Conservation (phyloP, 139 green algal species). For the Chlamydomonas sp. region DNA sequence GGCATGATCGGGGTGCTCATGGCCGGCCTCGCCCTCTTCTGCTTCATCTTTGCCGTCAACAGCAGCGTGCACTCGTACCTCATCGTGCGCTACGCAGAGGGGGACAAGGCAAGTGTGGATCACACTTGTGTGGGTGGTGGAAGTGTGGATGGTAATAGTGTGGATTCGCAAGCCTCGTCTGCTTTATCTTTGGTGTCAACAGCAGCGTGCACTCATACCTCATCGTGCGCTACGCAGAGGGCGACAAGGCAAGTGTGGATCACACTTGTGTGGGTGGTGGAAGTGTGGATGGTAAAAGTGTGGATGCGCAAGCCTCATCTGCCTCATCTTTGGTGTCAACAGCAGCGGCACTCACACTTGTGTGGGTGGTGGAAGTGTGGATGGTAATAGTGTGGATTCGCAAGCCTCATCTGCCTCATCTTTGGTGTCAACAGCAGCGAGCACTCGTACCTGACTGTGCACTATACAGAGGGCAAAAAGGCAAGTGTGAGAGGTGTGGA, state of each 20-base stretch:
- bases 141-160: too few relatives aligned
- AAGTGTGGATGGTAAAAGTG: too few relatives aligned
- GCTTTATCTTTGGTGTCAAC: constrained; percentile 82
- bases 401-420: constrained; percentile 68
- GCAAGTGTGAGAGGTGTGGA: too few relatives aligned
- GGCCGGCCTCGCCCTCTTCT: constrained; percentile 55
- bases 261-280: too few relatives aligned
- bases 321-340: constrained; percentile 84
- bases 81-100: constrained; percentile 67
- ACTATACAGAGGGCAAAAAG: constrained; percentile 39
- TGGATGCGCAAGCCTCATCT: too few relatives aligned
- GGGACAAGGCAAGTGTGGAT: constrained; percentile 59
- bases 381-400: background rate
- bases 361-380: too few relatives aligned
- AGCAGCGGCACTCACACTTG: too few relatives aligned
- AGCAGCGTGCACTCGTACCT: constrained; percentile 76
- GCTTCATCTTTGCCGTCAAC: constrained; percentile 83
- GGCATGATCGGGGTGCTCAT: constrained; percentile 40
- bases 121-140: too few relatives aligned
- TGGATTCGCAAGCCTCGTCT: constrained; percentile 51
- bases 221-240: constrained; percentile 41
- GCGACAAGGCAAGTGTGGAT: background rate
- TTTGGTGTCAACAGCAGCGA: constrained; percentile 80
- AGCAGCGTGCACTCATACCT: constrained; percentile 76
- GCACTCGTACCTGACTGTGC: constrained; percentile 65